Percentiles rank a stretch among this genome's conserved stretches.
These are phyloP conservation scores for Trichoderma sp. DNA, from an alignment of 2,329 filamentous ascomycete genomes.

Conservation along the genomic window DNA sequence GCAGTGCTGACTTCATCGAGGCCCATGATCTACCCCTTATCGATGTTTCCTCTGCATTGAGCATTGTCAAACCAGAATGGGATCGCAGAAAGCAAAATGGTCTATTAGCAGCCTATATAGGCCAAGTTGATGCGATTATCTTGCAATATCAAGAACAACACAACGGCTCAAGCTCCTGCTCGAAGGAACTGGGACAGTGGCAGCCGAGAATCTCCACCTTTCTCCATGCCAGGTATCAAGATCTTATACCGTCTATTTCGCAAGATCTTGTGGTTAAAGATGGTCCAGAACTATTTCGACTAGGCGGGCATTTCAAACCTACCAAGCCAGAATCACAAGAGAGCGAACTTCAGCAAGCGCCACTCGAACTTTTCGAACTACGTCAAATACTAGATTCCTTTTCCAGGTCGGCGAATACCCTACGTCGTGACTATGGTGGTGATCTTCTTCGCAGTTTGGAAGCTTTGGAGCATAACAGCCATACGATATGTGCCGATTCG, in stretches of 20 bases:
- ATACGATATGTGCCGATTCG: not conserved
- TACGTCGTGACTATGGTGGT: constrained; percentile 31
- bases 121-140: not conserved
- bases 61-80: not conserved
- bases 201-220: not conserved
- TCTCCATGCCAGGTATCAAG: not conserved
- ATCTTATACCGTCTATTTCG: constrained; percentile 3
- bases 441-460: constrained; percentile 30
- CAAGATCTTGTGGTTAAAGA: not conserved
- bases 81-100: constrained; percentile 16
- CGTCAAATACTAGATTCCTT: constrained; percentile 23
- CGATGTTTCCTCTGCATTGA: not conserved
- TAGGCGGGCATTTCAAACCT: not conserved
- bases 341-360: not conserved
- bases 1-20: not conserved
- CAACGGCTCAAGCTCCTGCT: not conserved
- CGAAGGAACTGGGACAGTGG: not conserved
- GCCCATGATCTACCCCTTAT: not conserved
- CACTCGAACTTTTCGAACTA: not conserved
- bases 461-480: constrained; percentile 1
- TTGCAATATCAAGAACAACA: not conserved
- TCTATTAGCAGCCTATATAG: not conserved
- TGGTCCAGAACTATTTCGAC: not conserved
- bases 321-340: not conserved
- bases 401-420: not conserved